Evolutionary conservation across 2,329 filamentous ascomycete genomes (phyloP).

Genomic region (Claviceps spartinae): DNA sequence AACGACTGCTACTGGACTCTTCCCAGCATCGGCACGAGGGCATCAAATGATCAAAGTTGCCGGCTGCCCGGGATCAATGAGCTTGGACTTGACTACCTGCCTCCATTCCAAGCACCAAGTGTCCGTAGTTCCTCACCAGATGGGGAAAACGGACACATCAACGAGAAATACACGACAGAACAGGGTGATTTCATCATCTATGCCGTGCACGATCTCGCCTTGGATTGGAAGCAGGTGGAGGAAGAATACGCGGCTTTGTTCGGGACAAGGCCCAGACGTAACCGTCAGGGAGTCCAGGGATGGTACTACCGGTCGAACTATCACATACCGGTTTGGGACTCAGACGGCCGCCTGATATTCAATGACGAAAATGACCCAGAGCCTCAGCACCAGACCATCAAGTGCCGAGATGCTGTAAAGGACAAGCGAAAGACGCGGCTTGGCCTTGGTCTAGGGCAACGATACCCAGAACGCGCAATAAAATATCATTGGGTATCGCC

Average conservation of each 20-base stretch:
- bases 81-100: no score
- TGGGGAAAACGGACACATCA: conserved; percentile 25
- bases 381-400: conserved; percentile 24
- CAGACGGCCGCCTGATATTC: conserved; percentile 26
- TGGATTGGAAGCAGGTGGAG: conserved; percentile 28
- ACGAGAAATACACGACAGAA: conserved; percentile 30
- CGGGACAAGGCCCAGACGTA: conserved; percentile 23
- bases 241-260: conserved; percentile 26
- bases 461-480: conserved; percentile 35
- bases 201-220: conserved; percentile 29
- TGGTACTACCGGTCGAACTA: conserved; percentile 32
- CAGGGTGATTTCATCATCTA: conserved; percentile 31
- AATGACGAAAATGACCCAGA: conserved; percentile 24
- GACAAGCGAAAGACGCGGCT: conserved; percentile 23
- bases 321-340: conserved; percentile 25
- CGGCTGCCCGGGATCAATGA: no score
- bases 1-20: no score
- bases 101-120: background rate
- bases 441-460: conserved; percentile 24
- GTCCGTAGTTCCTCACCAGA: conserved; percentile 24
- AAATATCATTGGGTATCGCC: conserved; percentile 30
- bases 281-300: conserved; percentile 27
- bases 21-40: no score
- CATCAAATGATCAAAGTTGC: no score
- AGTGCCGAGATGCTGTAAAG: conserved; percentile 23